Percentiles rank a stretch among this genome's conserved stretches.
Evolutionary conservation across 805 yeast species (phyloP).

Genomic region (Teunomyces lycoperdinae): DNA sequence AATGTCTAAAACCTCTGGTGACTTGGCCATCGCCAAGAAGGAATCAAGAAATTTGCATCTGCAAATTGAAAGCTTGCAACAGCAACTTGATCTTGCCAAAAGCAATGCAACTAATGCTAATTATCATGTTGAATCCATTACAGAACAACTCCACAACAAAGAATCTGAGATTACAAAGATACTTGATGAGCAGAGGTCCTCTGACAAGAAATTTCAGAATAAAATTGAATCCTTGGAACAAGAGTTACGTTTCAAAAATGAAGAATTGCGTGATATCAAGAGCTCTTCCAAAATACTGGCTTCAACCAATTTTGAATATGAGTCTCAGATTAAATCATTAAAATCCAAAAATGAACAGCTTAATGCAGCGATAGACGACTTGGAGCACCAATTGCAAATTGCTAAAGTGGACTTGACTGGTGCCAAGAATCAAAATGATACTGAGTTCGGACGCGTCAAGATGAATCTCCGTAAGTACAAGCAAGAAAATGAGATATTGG

Average conservation of each 20-base stretch:
- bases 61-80: constrained; percentile 3
- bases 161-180: constrained; percentile 1
- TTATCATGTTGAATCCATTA: background rate
- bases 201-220: constrained; percentile 5
- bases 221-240: constrained; percentile 9
- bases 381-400: constrained; percentile 1
- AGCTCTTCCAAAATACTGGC: constrained; percentile 14
- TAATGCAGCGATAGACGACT: constrained; percentile 4
- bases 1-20: background rate
- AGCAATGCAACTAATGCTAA: background rate
- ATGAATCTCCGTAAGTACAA: background rate
- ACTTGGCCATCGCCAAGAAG: background rate
- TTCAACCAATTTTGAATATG: constrained; percentile 16
- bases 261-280: constrained; percentile 7
- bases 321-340: constrained; percentile 22
- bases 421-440: background rate
- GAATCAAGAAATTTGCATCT: background rate
- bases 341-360: constrained; percentile 18
- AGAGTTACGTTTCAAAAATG: constrained; percentile 5
- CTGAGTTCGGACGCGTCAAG: background rate
- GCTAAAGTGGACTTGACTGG: background rate
- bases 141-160: constrained; percentile 1
- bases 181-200: constrained; percentile 2
- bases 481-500: constrained; percentile 18
- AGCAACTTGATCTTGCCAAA: background rate